phyloP scores from a whole-genome alignment of 2,329 filamentous ascomycete genomes.

The Trichoderma sp. region DNA sequence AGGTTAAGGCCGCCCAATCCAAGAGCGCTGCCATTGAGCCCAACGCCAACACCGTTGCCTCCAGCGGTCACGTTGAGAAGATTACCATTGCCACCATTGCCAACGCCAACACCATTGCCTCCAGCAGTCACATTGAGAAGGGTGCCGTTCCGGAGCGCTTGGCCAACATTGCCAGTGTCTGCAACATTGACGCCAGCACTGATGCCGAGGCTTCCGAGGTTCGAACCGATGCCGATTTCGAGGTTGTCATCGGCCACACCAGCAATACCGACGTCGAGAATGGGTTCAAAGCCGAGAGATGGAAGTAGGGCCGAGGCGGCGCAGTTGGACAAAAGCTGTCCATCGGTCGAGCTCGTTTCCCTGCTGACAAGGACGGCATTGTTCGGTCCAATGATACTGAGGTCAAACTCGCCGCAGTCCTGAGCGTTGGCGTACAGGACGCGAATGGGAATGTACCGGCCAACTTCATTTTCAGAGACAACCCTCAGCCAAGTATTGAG shows the following conservation, averaged over 20 bases:
- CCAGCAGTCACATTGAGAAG: too few species aligned
- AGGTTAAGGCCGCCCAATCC: background rate
- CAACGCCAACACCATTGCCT: background rate
- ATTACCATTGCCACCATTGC: too few species aligned
- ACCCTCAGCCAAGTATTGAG: background rate
- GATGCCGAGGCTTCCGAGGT: background rate
- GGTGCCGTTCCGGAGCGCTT: too few species aligned
- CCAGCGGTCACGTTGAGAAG: too few species aligned
- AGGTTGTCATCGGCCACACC: background rate
- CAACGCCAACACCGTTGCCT: background rate
- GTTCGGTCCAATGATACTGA: background rate
- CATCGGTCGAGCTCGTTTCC: background rate
- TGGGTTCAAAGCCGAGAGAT: background rate
- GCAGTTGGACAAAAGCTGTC: background rate
- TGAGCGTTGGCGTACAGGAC: slow-evolving; percentile 13
- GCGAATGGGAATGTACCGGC: slow-evolving; percentile 16
- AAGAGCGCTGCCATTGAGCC: background rate
- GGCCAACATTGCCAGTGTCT: background rate
- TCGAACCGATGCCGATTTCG: background rate
- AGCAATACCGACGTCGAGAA: background rate
- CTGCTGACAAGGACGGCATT: background rate
- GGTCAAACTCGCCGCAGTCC: slow-evolving; percentile 6
- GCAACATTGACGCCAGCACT: background rate
- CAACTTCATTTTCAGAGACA: background rate
- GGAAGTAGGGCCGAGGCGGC: background rate